These are phyloP conservation scores for Cystoisospora suis DNA, from an alignment of 169 alveolate genomes.

Conservation along the genomic window DNA sequence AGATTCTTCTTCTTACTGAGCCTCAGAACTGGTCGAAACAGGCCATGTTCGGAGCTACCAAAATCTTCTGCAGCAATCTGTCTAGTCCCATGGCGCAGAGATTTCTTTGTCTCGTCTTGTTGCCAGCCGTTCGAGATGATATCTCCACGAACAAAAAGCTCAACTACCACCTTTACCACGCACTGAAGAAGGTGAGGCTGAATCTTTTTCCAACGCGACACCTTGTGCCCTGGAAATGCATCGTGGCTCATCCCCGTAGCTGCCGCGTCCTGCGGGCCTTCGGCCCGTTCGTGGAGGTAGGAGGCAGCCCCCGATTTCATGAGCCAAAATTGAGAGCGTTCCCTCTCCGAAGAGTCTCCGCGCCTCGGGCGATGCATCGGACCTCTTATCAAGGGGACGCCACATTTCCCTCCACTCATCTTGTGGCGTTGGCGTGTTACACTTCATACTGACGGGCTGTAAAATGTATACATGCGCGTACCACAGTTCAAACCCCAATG, in stretches of 20 bases:
- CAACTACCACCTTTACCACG: conserved; percentile 89
- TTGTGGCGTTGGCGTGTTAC: too few relatives aligned
- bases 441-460: too few relatives aligned
- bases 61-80: conserved; percentile 85
- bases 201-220: neutral
- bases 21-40: conserved; percentile 93
- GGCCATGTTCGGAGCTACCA: conserved; percentile 89
- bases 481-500: too few relatives aligned
- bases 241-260: conserved; percentile 45
- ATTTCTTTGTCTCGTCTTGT: conserved; percentile 76
- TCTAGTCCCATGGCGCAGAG: conserved; percentile 77
- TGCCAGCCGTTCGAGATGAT: conserved; percentile 88
- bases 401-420: neutral
- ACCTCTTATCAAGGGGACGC: conserved; percentile 15
- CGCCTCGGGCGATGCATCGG: neutral
- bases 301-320: conserved; percentile 43
- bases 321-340: neutral
- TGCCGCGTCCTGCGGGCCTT: conserved; percentile 30
- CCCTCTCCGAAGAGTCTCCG: conserved; percentile 28
- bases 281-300: conserved; percentile 9
- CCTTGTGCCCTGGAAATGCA: neutral
- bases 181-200: conserved; percentile 77
- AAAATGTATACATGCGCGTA: too few relatives aligned
- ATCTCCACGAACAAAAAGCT: conserved; percentile 82
- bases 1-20: conserved; percentile 85